phyloP scores from a whole-genome alignment of 2,329 filamentous ascomycete species.

The Fusarium sp. region DNA sequence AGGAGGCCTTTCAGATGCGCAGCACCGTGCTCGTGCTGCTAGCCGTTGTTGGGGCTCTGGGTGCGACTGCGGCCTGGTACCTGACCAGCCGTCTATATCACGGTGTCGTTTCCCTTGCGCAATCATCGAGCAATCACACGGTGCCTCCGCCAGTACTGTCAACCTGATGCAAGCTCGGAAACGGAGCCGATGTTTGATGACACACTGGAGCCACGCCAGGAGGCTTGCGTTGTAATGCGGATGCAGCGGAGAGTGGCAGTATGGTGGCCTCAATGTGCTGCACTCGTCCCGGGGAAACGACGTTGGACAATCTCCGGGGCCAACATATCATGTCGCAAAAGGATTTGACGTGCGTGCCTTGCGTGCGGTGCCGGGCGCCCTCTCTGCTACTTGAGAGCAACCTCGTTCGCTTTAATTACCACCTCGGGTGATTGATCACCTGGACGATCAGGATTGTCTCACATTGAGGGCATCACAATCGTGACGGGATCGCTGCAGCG shows the following conservation, averaged over 20 bases:
- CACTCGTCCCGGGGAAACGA: not conserved
- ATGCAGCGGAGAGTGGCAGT: not conserved
- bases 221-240: not conserved
- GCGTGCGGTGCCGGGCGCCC: not conserved
- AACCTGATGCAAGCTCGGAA: constrained; percentile 13
- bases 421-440: not conserved
- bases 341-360: not conserved
- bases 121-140: constrained; percentile 20
- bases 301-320: constrained; percentile 4
- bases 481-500: not conserved
- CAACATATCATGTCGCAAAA: not conserved
- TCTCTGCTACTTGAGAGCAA: not conserved
- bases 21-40: constrained; percentile 68
- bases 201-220: not conserved
- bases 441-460: constrained; percentile 17
- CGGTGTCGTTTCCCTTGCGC: constrained; percentile 23
- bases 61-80: constrained; percentile 31
- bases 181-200: not conserved
- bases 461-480: constrained; percentile 5
- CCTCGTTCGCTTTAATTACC: constrained; percentile 10
- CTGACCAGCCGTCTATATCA: constrained; percentile 35
- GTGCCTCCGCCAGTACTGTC: constrained; percentile 19
- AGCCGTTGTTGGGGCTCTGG: constrained; percentile 49
- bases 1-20: constrained; percentile 75
- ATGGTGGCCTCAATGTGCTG: constrained; percentile 1